These are phyloP conservation scores for Rhizophlyctis rosea DNA, from an alignment of 192 early-diverging fungal genomes.

Conservation along the genomic window DNA sequence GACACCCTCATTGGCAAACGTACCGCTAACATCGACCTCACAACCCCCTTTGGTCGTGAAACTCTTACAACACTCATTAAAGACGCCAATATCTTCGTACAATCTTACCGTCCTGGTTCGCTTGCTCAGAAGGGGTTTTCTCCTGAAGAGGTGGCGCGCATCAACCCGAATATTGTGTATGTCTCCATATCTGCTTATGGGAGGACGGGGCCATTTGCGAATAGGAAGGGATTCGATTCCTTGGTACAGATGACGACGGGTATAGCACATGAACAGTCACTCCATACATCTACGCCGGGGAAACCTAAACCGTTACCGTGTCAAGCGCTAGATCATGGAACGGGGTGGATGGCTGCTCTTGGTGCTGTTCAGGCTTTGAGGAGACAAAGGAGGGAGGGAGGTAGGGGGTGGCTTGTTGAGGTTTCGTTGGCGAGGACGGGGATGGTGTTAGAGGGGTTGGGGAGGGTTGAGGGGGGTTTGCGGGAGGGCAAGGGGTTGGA, in stretches of 20 bases:
- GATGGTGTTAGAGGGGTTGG: slow-evolving; percentile 22
- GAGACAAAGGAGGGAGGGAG: neutral
- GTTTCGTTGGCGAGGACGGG: slow-evolving; percentile 27
- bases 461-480: slow-evolving; percentile 15
- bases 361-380: slow-evolving; percentile 17
- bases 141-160: neutral
- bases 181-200: slow-evolving; percentile 24
- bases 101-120: slow-evolving; percentile 32
- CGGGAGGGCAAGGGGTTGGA: no score
- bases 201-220: neutral
- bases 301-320: slow-evolving; percentile 22
- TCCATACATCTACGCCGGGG: neutral
- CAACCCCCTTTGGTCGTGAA: neutral
- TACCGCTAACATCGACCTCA: slow-evolving; percentile 24
- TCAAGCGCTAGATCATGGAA: slow-evolving; percentile 31
- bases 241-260: slow-evolving; percentile 30
- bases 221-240: slow-evolving; percentile 28
- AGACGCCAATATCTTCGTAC: slow-evolving; percentile 29
- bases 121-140: slow-evolving; percentile 21
- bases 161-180: slow-evolving; percentile 24
- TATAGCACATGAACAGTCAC: slow-evolving; percentile 12
- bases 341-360: slow-evolving; percentile 31
- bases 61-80: slow-evolving; percentile 13
- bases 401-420: slow-evolving; percentile 16
- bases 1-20: slow-evolving; percentile 29